A percentile compares a stretch with the other conserved stretches of the same genome.
phyloP scores from a whole-genome alignment of 2,329 filamentous ascomycete species.

The Verticillium klebahnii region DNA sequence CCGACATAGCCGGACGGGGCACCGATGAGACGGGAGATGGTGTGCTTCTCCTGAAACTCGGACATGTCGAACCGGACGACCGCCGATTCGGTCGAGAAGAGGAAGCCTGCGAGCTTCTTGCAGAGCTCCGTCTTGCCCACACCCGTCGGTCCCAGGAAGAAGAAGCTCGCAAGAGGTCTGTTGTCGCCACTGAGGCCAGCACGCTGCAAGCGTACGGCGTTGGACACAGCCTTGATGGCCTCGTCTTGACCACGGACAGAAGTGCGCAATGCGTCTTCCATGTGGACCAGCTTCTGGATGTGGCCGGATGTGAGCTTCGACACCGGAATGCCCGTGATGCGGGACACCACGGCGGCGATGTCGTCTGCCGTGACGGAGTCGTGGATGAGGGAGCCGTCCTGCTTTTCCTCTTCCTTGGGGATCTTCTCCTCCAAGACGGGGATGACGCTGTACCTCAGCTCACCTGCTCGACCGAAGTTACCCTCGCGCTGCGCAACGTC shows the following conservation, averaged over 20 bases:
- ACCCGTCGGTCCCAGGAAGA: slow-evolving; percentile 95
- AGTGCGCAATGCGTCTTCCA: slow-evolving; percentile 84
- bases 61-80: slow-evolving; percentile 96
- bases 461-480: slow-evolving; percentile 85
- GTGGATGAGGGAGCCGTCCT: slow-evolving; percentile 65
- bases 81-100: slow-evolving; percentile 88
- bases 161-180: slow-evolving; percentile 86
- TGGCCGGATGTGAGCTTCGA: slow-evolving; percentile 90
- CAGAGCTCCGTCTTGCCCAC: slow-evolving; percentile 97
- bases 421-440: slow-evolving; percentile 75
- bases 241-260: slow-evolving; percentile 92
- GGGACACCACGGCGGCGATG: slow-evolving; percentile 86
- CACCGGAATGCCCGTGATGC: slow-evolving; percentile 88
- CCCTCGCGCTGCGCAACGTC: slow-evolving; percentile 84
- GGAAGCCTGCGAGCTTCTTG: slow-evolving; percentile 89
- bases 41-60: slow-evolving; percentile 97
- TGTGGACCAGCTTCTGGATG: slow-evolving; percentile 88
- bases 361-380: slow-evolving; percentile 95
- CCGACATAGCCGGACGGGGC: slow-evolving; percentile 92
- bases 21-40: slow-evolving; percentile 87
- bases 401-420: slow-evolving; percentile 63
- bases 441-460: slow-evolving; percentile 84
- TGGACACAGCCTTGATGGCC: slow-evolving; percentile 82
- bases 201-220: slow-evolving; percentile 90
- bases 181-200: slow-evolving; percentile 91